Conservation (phyloP, 2,329 filamentous ascomycete species). For the Diaporthe citrichinensis region DNA sequence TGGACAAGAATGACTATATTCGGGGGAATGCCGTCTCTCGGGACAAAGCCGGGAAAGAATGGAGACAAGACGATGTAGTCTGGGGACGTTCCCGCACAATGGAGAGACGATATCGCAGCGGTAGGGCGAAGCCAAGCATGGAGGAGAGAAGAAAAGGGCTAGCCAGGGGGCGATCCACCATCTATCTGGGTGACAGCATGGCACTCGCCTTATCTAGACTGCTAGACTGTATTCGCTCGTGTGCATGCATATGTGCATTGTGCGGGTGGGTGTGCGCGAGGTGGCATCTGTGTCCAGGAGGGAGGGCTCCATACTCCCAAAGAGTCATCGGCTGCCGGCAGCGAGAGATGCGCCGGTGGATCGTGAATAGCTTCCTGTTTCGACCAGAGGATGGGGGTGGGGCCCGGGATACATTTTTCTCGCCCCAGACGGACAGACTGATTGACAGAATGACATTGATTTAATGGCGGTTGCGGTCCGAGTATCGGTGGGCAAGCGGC, state of each 20-base stretch:
- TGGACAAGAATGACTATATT: conserved; percentile 1
- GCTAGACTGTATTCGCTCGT: conserved; percentile 2
- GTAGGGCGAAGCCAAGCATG: neutral
- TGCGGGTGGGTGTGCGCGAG: neutral
- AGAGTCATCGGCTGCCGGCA: conserved; percentile 22
- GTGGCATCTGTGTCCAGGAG: neutral
- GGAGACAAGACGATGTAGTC: neutral
- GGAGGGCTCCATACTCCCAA: neutral
- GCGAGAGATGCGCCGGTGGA: conserved; percentile 5
- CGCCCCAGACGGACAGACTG: conserved; percentile 1
- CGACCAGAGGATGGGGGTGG: conserved; percentile 10
- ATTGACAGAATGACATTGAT: neutral
- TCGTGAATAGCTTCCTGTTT: conserved; percentile 8
- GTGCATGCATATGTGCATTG: neutral
- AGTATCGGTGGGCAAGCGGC: conserved; percentile 33
- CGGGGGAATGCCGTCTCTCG: conserved; percentile 1
- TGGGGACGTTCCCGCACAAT: neutral
- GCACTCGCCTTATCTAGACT: conserved; percentile 34
- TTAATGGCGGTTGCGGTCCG: conserved; percentile 30
- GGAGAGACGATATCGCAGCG: conserved; percentile 9
- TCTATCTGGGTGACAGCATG: conserved; percentile 3
- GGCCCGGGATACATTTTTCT: neutral
- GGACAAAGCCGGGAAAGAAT: neutral
- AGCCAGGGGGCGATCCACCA: neutral
- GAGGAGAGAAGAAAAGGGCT: conserved; percentile 1